Conservation (phyloP, 2,329 filamentous ascomycete genomes). For the Beauveria scarabaeidicola region DNA sequence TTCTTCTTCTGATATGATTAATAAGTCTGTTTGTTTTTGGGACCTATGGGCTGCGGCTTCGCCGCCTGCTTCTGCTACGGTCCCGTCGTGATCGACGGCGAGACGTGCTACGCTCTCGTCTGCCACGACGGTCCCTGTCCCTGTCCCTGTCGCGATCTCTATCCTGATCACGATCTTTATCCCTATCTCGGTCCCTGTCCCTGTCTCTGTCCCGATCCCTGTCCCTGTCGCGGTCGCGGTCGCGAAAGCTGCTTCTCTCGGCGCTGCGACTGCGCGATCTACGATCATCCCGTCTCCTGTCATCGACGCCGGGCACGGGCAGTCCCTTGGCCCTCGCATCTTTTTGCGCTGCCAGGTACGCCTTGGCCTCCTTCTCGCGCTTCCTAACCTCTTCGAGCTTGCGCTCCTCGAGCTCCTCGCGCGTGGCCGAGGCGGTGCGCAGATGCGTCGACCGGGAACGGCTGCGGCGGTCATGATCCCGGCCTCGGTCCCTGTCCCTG, state of each 20-base stretch:
- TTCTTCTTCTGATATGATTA: not conserved
- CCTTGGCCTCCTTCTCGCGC: slow-evolving; percentile 41
- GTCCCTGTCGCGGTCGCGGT: slow-evolving; percentile 24
- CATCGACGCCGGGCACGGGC: slow-evolving; percentile 49
- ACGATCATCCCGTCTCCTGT: slow-evolving; percentile 35
- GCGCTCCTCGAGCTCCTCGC: slow-evolving; percentile 31
- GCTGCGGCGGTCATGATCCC: slow-evolving; percentile 31
- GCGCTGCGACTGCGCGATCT: slow-evolving; percentile 28
- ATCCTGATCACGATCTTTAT: slow-evolving; percentile 23
- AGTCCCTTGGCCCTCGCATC: slow-evolving; percentile 52
- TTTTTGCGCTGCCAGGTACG: slow-evolving; percentile 53
- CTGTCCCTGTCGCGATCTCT: slow-evolving; percentile 15
- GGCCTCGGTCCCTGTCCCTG: slow-evolving; percentile 10
- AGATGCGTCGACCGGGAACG: slow-evolving; percentile 32
- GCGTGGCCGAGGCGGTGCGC: slow-evolving; percentile 31
- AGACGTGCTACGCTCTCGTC: slow-evolving; percentile 26
- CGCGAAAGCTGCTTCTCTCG: slow-evolving; percentile 17
- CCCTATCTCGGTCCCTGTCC: slow-evolving; percentile 17
- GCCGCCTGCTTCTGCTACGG: slow-evolving; percentile 32
- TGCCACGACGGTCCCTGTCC: slow-evolving; percentile 14
- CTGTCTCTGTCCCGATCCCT: slow-evolving; percentile 21
- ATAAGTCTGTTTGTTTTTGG: not conserved
- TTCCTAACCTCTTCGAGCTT: slow-evolving; percentile 23
- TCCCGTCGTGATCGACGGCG: slow-evolving; percentile 28
- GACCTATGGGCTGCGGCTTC: slow-evolving; percentile 28